A percentile compares a stretch with the other conserved stretches of the same genome.
Evolutionary conservation across 2,329 filamentous ascomycete species (phyloP).

Genomic region (Fonsecaea pedrosoi): DNA sequence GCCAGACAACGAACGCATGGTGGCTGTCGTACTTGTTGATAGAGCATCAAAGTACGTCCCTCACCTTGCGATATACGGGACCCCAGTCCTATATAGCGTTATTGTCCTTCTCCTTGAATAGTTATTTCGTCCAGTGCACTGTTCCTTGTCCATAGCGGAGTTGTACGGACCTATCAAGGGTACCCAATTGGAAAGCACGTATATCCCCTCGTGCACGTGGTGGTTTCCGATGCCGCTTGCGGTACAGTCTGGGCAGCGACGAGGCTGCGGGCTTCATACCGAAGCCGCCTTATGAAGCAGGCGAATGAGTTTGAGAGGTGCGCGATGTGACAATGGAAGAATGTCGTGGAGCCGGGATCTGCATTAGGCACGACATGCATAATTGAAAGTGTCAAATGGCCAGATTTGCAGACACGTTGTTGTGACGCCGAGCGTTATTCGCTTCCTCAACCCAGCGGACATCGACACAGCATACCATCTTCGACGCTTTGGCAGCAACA

Average conservation of each 20-base stretch:
- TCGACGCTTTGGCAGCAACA: background rate
- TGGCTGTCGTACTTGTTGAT: background rate
- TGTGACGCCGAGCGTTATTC: constrained; percentile 11
- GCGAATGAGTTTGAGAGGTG: background rate
- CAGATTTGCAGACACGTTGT: constrained; percentile 15
- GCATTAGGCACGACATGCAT: constrained; percentile 7
- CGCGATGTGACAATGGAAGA: background rate
- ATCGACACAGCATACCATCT: background rate
- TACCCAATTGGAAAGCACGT: background rate
- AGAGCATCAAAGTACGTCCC: background rate
- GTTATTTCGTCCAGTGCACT: background rate
- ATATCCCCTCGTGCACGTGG: constrained; percentile 14
- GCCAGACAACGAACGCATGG: background rate
- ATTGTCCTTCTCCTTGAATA: background rate
- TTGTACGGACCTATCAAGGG: constrained; percentile 17
- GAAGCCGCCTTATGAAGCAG: background rate
- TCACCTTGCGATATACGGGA: background rate
- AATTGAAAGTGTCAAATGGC: background rate
- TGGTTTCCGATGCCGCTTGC: background rate
- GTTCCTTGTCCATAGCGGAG: background rate
- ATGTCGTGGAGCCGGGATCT: background rate
- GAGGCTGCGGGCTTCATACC: constrained; percentile 16
- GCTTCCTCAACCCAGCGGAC: constrained; percentile 9
- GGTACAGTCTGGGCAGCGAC: background rate
- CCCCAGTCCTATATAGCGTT: constrained; percentile 2